Percentiles rank a stretch among this genome's conserved stretches.
These are phyloP conservation scores for Dionaea muscipula DNA, from an alignment of 179 eudicot genomes.

Conservation along the genomic window DNA sequence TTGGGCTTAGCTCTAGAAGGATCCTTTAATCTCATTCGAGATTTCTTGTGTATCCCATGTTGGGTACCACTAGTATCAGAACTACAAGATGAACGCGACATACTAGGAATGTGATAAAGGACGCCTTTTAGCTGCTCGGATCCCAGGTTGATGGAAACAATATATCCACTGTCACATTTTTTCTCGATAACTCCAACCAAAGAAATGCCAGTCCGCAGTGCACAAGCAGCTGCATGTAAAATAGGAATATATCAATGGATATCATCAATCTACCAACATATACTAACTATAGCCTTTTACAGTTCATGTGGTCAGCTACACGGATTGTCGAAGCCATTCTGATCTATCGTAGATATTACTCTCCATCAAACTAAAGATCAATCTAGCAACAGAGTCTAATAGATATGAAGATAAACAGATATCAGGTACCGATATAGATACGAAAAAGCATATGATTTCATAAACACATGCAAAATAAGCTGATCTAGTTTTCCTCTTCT, in stretches of 20 bases:
- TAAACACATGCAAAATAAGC: too few species aligned
- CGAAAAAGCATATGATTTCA: too few species aligned
- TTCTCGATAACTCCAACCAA: constrained; percentile 60
- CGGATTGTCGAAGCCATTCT: too few species aligned
- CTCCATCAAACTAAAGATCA: too few species aligned
- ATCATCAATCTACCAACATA: background rate
- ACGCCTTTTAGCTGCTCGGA: constrained; percentile 60
- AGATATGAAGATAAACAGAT: too few species aligned
- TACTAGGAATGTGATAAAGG: constrained; percentile 49
- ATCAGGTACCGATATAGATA: too few species aligned
- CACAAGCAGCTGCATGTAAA: constrained; percentile 30
- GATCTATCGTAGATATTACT: too few species aligned
- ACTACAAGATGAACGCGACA: background rate
- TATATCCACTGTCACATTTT: constrained; percentile 63
- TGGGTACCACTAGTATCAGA: constrained; percentile 20
- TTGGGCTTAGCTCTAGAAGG: constrained; percentile 40
- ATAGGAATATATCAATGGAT: constrained; percentile 5
- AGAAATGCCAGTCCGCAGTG: constrained; percentile 38
- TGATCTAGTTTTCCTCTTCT: too few species aligned
- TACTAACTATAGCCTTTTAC: too few species aligned
- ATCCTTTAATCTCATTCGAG: constrained; percentile 33
- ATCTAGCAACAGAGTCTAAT: too few species aligned
- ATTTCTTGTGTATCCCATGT: constrained; percentile 27
- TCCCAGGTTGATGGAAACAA: constrained; percentile 56
- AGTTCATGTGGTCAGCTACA: too few species aligned